Percentiles rank a stretch among this genome's conserved stretches.
Evolutionary conservation across 495 filamentous ascomycete genomes (phyloP).

Genomic region (Trichoderma gamsii): DNA sequence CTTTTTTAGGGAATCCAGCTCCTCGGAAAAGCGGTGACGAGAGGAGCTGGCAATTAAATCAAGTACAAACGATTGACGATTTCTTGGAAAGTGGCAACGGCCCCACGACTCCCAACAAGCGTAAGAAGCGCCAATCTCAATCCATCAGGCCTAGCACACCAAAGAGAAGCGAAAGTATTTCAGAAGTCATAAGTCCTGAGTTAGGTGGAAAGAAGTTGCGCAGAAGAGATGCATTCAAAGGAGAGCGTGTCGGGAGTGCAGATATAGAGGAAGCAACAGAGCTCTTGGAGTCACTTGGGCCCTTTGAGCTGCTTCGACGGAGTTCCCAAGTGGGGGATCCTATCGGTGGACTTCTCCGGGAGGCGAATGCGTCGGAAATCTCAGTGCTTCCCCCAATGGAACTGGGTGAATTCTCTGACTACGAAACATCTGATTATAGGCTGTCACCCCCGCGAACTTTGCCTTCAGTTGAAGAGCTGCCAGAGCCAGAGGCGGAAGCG

Average conservation of each 20-base stretch:
- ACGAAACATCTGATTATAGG: conserved; percentile 3
- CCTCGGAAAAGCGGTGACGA: conserved; percentile 12
- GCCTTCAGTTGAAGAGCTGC: conserved; percentile 21
- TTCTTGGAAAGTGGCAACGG: background rate
- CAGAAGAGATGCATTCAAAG: background rate
- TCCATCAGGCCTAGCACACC: background rate
- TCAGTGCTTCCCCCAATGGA: conserved; percentile 9
- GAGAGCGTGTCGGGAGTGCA: background rate
- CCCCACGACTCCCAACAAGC: background rate
- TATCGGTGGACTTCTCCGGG: conserved; percentile 12
- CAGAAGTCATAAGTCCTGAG: background rate
- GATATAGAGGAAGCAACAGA: background rate
- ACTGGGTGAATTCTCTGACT: conserved; percentile 12
- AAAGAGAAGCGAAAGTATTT: background rate
- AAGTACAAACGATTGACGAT: background rate
- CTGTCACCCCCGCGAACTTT: conserved; percentile 7
- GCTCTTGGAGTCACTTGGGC: background rate
- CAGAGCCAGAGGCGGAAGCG: conserved; percentile 3
- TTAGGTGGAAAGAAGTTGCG: background rate
- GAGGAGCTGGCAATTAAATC: conserved; percentile 4
- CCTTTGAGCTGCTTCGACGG: background rate
- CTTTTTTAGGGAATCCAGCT: conserved; percentile 14
- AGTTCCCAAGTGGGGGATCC: conserved; percentile 7
- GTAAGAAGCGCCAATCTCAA: background rate
- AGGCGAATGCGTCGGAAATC: conserved; percentile 7